phyloP scores from a whole-genome alignment of 495 filamentous ascomycete species.

The Aspergillus hancockii region DNA sequence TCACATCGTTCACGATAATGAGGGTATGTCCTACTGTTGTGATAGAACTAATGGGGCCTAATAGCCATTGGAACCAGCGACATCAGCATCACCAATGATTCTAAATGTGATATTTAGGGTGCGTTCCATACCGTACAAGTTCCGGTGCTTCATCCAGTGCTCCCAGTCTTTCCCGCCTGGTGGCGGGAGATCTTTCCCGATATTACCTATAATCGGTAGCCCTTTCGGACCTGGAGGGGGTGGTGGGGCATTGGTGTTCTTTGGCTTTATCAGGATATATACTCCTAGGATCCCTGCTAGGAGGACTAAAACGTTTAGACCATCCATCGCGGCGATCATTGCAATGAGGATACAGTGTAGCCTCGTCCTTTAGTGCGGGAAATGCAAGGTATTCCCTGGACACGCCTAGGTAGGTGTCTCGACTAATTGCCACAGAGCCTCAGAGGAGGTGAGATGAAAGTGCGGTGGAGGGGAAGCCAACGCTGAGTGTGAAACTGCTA shows the following conservation, averaged over 20 bases:
- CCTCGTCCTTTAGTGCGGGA: no score
- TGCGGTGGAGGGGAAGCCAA: no score
- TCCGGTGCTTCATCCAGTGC: slow-evolving; percentile 50
- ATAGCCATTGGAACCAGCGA: not conserved
- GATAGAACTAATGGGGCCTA: slow-evolving; percentile 52
- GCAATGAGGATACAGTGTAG: not conserved
- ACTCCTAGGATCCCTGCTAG: not conserved
- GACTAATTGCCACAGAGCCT: no score
- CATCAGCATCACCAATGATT: not conserved
- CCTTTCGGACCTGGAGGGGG: slow-evolving; percentile 4
- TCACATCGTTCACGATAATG: slow-evolving; percentile 47
- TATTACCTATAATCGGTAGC: slow-evolving; percentile 37
- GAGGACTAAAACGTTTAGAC: not conserved
- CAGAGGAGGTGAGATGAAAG: no score
- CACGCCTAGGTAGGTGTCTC: no score
- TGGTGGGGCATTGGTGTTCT: not conserved
- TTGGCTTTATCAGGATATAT: not conserved
- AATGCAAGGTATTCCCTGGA: no score
- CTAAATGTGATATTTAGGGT: not conserved
- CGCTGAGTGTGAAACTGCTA: no score
- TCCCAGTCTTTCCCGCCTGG: slow-evolving; percentile 35
- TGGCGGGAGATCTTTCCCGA: slow-evolving; percentile 38
- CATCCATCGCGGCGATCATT: not conserved
- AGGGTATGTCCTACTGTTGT: slow-evolving; percentile 47
- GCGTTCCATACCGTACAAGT: slow-evolving; percentile 32